These are phyloP conservation scores for Rhizopogon vesiculosus DNA, from an alignment of 768 basidiomycete genomes.

Conservation along the genomic window DNA sequence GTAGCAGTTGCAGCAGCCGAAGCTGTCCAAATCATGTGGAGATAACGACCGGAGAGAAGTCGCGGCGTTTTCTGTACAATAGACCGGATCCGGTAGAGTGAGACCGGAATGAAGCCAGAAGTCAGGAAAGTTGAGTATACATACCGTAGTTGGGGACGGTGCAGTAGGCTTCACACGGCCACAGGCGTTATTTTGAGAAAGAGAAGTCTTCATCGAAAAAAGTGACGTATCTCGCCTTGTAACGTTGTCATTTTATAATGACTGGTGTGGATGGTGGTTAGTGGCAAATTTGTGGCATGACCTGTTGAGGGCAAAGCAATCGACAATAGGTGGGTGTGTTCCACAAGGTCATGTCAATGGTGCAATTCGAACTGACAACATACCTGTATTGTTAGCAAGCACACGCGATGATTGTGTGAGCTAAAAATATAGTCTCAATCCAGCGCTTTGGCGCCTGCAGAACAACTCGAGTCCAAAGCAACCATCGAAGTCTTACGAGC, in stretches of 20 bases:
- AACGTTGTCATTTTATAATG: not conserved
- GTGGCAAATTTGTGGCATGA: too few species aligned
- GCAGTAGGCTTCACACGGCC: not conserved
- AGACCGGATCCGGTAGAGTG: too few species aligned
- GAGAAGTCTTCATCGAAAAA: not conserved
- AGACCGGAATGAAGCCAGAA: not conserved
- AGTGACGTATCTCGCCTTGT: not conserved
- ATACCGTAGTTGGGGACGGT: not conserved
- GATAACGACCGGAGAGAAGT: not conserved
- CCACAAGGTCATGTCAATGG: not conserved
- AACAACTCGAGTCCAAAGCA: not conserved
- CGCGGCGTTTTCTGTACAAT: not conserved
- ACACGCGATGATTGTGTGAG: too few species aligned
- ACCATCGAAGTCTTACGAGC: too few species aligned
- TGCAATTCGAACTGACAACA: not conserved
- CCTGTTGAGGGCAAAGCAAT: not conserved
- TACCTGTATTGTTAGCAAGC: not conserved
- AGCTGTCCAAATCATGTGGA: not conserved
- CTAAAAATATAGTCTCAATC: not conserved
- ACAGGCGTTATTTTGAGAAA: not conserved
- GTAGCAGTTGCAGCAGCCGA: not conserved
- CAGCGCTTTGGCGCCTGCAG: not conserved
- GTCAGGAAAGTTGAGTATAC: not conserved
- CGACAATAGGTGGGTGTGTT: not conserved
- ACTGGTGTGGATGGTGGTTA: not conserved